Evolutionary conservation across 2,329 filamentous ascomycete genomes (phyloP).

Genomic region (Rhinocladiella similis): DNA sequence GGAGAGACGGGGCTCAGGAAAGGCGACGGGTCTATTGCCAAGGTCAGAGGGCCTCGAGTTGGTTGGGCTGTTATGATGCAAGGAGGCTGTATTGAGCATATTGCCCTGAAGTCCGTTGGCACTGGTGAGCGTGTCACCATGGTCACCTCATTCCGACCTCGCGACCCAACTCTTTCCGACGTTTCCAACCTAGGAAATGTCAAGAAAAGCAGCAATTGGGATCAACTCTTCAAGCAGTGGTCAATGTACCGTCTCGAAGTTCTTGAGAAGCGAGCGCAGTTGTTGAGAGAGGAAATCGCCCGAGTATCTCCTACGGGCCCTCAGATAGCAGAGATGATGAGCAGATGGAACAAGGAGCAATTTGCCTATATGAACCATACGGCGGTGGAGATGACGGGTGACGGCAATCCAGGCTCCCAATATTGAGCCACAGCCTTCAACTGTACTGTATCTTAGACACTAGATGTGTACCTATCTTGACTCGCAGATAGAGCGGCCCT

Average conservation of each 20-base stretch:
- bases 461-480: too few species aligned
- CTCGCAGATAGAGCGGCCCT: too few species aligned
- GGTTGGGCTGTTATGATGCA: constrained; percentile 34
- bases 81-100: constrained; percentile 33
- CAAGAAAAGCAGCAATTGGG: constrained; percentile 14
- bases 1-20: constrained; percentile 33
- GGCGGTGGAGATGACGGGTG: constrained; percentile 10
- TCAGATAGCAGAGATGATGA: constrained; percentile 15
- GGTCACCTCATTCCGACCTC: constrained; percentile 32
- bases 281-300: constrained; percentile 7
- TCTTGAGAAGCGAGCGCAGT: constrained; percentile 10
- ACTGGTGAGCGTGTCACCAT: constrained; percentile 31
- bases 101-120: constrained; percentile 30
- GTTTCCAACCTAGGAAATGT: constrained; percentile 16
- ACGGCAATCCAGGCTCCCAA: constrained; percentile 14
- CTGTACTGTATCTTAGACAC: too few species aligned
- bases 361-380: constrained; percentile 16
- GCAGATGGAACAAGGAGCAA: constrained; percentile 14
- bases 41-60: constrained; percentile 25
- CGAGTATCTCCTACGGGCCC: neutral
- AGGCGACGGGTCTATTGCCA: constrained; percentile 25
- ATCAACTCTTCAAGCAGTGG: constrained; percentile 17
- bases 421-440: neutral
- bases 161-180: constrained; percentile 11
- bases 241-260: constrained; percentile 16